These are phyloP conservation scores for Eimeria zaria DNA, from an alignment of 169 alveolate species.

Conservation along the genomic window DNA sequence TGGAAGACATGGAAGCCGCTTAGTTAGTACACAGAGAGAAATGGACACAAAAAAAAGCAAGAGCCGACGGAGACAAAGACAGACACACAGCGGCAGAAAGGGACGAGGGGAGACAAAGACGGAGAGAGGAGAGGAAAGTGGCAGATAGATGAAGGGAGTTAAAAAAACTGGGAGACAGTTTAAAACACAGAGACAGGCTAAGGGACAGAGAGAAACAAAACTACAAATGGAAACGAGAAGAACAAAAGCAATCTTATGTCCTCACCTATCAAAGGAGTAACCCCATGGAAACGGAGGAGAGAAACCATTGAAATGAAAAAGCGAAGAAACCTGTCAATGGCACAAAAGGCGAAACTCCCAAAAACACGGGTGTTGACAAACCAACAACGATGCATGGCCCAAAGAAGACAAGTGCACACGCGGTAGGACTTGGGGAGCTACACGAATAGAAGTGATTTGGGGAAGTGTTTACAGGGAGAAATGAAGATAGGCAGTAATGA, in stretches of 20 bases:
- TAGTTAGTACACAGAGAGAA: background rate
- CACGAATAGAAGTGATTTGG: background rate
- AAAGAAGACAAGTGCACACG: background rate
- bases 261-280: conserved; percentile 84
- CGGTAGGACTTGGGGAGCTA: background rate
- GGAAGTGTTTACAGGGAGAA: background rate
- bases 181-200: background rate
- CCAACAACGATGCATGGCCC: background rate
- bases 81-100: background rate
- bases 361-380: too few species aligned
- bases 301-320: conserved; percentile 80
- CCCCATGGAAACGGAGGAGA: conserved; percentile 71
- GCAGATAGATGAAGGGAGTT: background rate
- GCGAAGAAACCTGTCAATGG: conserved; percentile 76
- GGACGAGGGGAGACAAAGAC: background rate
- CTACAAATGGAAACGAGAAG: background rate
- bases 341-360: background rate
- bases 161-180: background rate
- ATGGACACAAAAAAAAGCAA: background rate
- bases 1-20: background rate
- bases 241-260: background rate
- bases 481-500: too few species aligned
- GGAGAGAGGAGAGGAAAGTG: background rate
- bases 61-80: too few species aligned
- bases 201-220: background rate